These are phyloP conservation scores for Agrocybe pediades DNA, from an alignment of 768 basidiomycete species.

Conservation along the genomic window DNA sequence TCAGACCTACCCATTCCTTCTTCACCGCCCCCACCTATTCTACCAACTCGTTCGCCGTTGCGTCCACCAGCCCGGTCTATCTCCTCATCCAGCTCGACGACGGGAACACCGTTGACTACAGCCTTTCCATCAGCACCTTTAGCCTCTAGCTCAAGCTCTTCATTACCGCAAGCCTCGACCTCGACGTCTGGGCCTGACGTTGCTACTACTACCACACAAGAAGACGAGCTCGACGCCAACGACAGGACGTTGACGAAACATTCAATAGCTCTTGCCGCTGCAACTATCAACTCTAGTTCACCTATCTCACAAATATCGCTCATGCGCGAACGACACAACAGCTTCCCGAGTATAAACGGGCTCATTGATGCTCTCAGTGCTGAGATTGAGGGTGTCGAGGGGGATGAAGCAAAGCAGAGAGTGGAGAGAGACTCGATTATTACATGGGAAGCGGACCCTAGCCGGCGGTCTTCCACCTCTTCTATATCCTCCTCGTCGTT, in stretches of 20 bases:
- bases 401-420: not conserved
- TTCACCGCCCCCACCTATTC: slow-evolving; percentile 17
- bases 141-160: slow-evolving; percentile 18
- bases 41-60: slow-evolving; percentile 40
- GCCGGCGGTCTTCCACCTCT: too few relatives aligned
- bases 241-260: not conserved
- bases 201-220: not conserved
- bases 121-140: slow-evolving; percentile 17
- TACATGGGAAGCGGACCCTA: too few relatives aligned
- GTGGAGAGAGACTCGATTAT: too few relatives aligned
- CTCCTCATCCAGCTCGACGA: slow-evolving; percentile 15
- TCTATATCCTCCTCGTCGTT: too few relatives aligned
- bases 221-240: slow-evolving; percentile 16
- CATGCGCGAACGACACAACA: slow-evolving; percentile 26
- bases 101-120: slow-evolving; percentile 9
- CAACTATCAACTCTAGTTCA: not conserved
- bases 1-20: slow-evolving; percentile 30
- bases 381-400: slow-evolving; percentile 16
- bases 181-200: not conserved
- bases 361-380: slow-evolving; percentile 25
- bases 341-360: slow-evolving; percentile 24
- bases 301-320: not conserved
- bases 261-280: not conserved
- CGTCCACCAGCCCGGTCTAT: slow-evolving; percentile 33
- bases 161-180: not conserved